Conservation (phyloP, 140 eudicot genomes). For the Senecio squalidus region DNA sequence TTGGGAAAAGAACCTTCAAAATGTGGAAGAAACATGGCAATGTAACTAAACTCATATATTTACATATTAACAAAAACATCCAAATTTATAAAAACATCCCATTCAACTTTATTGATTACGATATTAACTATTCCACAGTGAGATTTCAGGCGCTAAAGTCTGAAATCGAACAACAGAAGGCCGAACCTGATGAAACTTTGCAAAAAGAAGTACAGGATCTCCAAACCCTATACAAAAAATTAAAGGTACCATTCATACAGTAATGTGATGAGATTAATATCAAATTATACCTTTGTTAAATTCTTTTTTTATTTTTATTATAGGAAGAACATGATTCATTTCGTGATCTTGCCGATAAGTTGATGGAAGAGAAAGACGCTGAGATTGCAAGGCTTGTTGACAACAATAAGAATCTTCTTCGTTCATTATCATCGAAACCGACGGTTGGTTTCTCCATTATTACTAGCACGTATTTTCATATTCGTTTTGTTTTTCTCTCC, state of each 20-base stretch:
- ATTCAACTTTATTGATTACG: not conserved
- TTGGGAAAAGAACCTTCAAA: conserved; percentile 73
- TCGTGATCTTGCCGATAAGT: conserved; percentile 96
- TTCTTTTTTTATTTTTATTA: conserved; percentile 8
- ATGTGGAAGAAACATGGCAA: conserved; percentile 96
- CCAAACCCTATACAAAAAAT: conserved; percentile 48
- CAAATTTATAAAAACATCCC: not conserved
- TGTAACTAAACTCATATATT: conserved; percentile 33
- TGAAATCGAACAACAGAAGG: conserved; percentile 48
- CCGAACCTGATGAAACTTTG: conserved; percentile 40
- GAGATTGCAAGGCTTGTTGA: conserved; percentile 77
- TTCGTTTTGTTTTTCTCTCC: not conserved
- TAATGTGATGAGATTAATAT: not conserved
- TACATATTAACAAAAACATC: not conserved
- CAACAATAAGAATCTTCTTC: conserved; percentile 70
- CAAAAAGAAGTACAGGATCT: conserved; percentile 68
- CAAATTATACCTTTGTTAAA: not conserved
- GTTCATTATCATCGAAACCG: conserved; percentile 47
- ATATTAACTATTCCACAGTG: conserved; percentile 39
- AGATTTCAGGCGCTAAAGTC: conserved; percentile 63
- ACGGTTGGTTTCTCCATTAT: conserved; percentile 28
- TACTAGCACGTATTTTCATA: not conserved
- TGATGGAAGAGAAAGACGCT: conserved; percentile 87
- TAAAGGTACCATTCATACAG: conserved; percentile 46
- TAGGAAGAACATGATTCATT: conserved; percentile 95